phyloP scores from a whole-genome alignment of 192 early-diverging fungal genomes.

The Funneliformis geosporum region DNA sequence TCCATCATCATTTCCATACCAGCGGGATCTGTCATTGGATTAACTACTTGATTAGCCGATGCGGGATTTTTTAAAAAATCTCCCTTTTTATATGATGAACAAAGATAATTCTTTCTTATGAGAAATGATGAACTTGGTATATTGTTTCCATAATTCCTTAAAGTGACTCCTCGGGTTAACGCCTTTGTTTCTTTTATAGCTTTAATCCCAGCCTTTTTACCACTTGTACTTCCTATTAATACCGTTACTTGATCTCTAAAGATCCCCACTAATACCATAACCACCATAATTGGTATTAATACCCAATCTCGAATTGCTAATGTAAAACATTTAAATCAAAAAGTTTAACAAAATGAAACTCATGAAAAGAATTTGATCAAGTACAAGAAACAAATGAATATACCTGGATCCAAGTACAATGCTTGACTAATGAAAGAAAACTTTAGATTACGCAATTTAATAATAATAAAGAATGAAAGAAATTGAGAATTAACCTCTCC shows the following conservation, averaged over 20 bases:
- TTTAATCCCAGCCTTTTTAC: slow-evolving; percentile 78
- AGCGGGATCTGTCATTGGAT: slow-evolving; percentile 90
- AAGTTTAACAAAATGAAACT: not conserved
- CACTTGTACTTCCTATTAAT: slow-evolving; percentile 79
- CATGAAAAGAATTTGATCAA: too few relatives aligned
- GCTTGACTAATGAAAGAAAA: slow-evolving; percentile 18
- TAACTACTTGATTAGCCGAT: slow-evolving; percentile 58
- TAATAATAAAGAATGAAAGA: too few relatives aligned
- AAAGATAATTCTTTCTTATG: slow-evolving; percentile 69
- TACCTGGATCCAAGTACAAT: slow-evolving; percentile 30
- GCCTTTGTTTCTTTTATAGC: slow-evolving; percentile 85
- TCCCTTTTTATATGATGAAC: slow-evolving; percentile 78
- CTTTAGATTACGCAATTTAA: too few relatives aligned
- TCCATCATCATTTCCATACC: slow-evolving; percentile 97
- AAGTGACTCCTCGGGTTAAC: slow-evolving; percentile 68
- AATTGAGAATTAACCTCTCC: too few relatives aligned
- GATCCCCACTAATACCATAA: slow-evolving; percentile 97
- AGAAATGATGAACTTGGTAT: slow-evolving; percentile 74
- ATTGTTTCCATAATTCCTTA: slow-evolving; percentile 68
- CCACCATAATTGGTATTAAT: slow-evolving; percentile 93
- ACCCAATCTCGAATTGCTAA: slow-evolving; percentile 91
- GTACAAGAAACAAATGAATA: not conserved
- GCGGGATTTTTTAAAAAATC: slow-evolving; percentile 86
- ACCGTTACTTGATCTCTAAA: slow-evolving; percentile 89
- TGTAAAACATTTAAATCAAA: not conserved